Percentiles rank a stretch among this genome's conserved stretches.
phyloP scores from a whole-genome alignment of 2,329 filamentous ascomycete species.

The Diplodia corticola region DNA sequence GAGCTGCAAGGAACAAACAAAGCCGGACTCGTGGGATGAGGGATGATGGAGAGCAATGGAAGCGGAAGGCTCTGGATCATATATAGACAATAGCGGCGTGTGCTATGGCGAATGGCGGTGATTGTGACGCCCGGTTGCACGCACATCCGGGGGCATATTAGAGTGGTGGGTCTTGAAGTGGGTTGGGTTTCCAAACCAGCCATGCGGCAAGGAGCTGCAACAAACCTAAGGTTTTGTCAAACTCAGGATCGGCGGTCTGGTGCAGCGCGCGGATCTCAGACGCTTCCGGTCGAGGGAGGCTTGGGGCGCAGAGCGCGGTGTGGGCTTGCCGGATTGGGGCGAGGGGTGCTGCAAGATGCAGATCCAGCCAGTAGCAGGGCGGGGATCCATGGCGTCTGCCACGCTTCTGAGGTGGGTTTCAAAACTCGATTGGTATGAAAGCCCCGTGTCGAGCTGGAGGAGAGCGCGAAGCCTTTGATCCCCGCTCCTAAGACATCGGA shows the following conservation, averaged over 20 bases:
- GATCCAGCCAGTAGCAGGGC: constrained; percentile 13
- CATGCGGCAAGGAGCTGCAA: constrained; percentile 31
- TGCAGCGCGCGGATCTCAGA: constrained; percentile 12
- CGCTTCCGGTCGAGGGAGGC: constrained; percentile 19
- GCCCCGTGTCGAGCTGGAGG: constrained; percentile 18
- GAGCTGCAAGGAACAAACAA: constrained; percentile 42
- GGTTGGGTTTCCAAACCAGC: constrained; percentile 46
- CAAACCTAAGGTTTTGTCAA: constrained; percentile 23
- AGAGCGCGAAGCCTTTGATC: constrained; percentile 21
- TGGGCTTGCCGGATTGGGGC: constrained; percentile 2
- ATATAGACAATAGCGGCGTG: constrained; percentile 24
- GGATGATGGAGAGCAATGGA: constrained; percentile 26
- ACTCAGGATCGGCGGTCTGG: constrained; percentile 21
- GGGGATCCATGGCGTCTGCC: constrained; percentile 22
- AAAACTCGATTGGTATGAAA: constrained; percentile 35
- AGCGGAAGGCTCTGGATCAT: constrained; percentile 11
- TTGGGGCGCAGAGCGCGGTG: constrained; percentile 9
- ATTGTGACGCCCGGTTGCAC: constrained; percentile 24
- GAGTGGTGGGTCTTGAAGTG: constrained; percentile 43
- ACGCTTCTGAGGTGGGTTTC: constrained; percentile 39
- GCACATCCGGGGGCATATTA: constrained; percentile 34
- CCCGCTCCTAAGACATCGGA: constrained; percentile 12
- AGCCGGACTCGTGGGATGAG: constrained; percentile 40
- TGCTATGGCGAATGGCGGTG: constrained; percentile 39
- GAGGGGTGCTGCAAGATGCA: constrained; percentile 11